Evolutionary conservation across 176 grass and related monocot genomes (phyloP), one percentile per base, ranked within the genome.

Genomic region (Cenchrus purpureus): DNA sequence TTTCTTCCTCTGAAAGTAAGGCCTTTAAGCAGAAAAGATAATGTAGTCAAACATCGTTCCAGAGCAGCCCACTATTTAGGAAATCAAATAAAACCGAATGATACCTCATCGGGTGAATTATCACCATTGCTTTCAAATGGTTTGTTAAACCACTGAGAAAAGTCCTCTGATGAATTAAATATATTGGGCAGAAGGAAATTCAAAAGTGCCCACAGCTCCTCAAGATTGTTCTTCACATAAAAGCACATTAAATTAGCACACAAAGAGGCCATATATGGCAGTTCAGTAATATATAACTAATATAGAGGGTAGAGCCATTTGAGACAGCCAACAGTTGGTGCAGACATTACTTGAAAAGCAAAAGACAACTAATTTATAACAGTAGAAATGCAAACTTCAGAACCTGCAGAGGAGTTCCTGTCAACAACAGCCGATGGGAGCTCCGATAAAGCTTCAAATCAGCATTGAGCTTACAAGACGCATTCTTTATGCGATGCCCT

Each of bases 131-230:
- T 78, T 86, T 96, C 93, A 77, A 99, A 99, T 85, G 97, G 97
- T 86, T 99, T 96, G 86, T 99, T 99, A 86, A 99, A 99, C 97
- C 97, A 99, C 80, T 99, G 94, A 56, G 97, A 99, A 59, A 99
- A 99, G 75, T 99, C 97, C 71, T 96, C 97, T 54, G 97, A 99
- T 31, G 97, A 99, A 88, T 99, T 99, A 84, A 99, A 99, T 81
- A 99, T 94, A 92, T 80, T 89, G n/a, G 97, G 97, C 74, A 99
- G 88, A 67, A 99, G 74, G 74, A 99, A 99, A 78, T 99, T 99
- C 74, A 99, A 65, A 90, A 99, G 97, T 80, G 97, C 97, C 97
- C 97, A 99, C 29, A 99, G 79, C 84, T 99, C 97, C 84, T 99
- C 97, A 56, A 99, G 93, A 92, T 99, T 99, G 76, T 99, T 99